phyloP scores from a whole-genome alignment of 2,329 filamentous ascomycete species.

The Aspergillus clavatus region DNA sequence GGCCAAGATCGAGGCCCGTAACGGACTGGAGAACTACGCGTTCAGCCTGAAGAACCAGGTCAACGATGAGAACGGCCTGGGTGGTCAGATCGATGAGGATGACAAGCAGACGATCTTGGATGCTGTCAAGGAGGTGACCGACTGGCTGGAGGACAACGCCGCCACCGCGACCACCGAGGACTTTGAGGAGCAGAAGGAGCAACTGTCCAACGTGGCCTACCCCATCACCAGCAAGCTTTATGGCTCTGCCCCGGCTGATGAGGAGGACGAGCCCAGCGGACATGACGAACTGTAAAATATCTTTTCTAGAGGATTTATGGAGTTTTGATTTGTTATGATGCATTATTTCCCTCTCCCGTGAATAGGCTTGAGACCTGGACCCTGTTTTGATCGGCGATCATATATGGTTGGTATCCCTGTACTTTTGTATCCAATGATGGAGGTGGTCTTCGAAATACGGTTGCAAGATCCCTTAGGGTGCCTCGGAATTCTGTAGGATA shows the following conservation, averaged over 20 bases:
- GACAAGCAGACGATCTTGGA: constrained; percentile 96
- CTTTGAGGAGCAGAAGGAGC: constrained; percentile 99
- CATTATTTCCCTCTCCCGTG: constrained; percentile 20
- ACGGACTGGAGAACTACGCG: constrained; percentile 97
- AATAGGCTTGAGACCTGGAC: too few relatives aligned
- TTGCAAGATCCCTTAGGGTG: too few relatives aligned
- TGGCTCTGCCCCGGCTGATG: constrained; percentile 59
- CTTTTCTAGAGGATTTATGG: constrained; percentile 33
- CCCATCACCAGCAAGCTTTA: constrained; percentile 99
- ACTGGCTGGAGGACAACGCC: constrained; percentile 96
- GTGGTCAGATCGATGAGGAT: constrained; percentile 96
- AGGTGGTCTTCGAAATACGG: too few relatives aligned
- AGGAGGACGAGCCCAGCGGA: constrained; percentile 63
- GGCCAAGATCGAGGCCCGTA: constrained; percentile 93
- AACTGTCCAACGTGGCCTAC: constrained; percentile 92
- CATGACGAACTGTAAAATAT: constrained; percentile 74
- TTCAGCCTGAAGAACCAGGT: constrained; percentile 99
- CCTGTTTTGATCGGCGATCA: too few relatives aligned
- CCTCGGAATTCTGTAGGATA: constrained; percentile 17
- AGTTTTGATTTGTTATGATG: constrained; percentile 29
- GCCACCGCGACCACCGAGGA: constrained; percentile 82
- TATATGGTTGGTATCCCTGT: too few relatives aligned
- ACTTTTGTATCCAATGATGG: not conserved
- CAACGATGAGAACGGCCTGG: constrained; percentile 92
- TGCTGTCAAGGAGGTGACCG: constrained; percentile 91